Percentiles rank a stretch among this genome's conserved stretches.
These are phyloP conservation scores for Chaetomium sp. DNA, from an alignment of 2,329 filamentous ascomycete genomes.

Conservation along the genomic window DNA sequence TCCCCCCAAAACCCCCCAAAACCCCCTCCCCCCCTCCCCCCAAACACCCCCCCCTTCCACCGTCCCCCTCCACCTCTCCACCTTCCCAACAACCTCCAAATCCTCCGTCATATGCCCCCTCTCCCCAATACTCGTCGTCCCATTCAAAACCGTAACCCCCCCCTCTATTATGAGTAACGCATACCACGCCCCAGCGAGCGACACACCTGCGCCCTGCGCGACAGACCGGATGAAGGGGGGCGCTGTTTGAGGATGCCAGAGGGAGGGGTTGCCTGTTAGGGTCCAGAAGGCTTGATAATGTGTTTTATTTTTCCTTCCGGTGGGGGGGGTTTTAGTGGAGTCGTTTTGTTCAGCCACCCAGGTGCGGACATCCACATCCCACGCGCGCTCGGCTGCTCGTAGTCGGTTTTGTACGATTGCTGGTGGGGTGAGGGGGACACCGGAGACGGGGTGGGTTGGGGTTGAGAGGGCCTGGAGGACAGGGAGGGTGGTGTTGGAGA, in stretches of 20 bases:
- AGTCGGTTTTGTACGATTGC: slow-evolving; percentile 73
- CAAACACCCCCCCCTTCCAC: slow-evolving; percentile 36
- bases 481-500: slow-evolving; percentile 64
- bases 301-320: slow-evolving; percentile 25
- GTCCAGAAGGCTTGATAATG: slow-evolving; percentile 54
- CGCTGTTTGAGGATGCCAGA: slow-evolving; percentile 28
- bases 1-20: slow-evolving; percentile 37
- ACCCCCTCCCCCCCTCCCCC: slow-evolving; percentile 39
- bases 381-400: slow-evolving; percentile 48
- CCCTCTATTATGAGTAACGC: slow-evolving; percentile 13
- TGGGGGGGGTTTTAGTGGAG: slow-evolving; percentile 9
- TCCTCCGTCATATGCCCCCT: slow-evolving; percentile 45
- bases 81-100: slow-evolving; percentile 36
- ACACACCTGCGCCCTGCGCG: slow-evolving; percentile 7
- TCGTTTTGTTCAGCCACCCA: slow-evolving; percentile 32
- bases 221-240: slow-evolving; percentile 15
- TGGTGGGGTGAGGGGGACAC: slow-evolving; percentile 27
- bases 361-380: slow-evolving; percentile 51
- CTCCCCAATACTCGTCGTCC: slow-evolving; percentile 32
- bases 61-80: slow-evolving; percentile 36
- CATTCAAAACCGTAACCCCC: slow-evolving; percentile 35
- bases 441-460: slow-evolving; percentile 23
- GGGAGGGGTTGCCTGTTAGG: slow-evolving; percentile 39
- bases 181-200: slow-evolving; percentile 20
- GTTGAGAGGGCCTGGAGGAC: slow-evolving; percentile 48